Evolutionary conservation across 331 rosid species (phyloP).

Genomic region (Telfairia occidentalis): DNA sequence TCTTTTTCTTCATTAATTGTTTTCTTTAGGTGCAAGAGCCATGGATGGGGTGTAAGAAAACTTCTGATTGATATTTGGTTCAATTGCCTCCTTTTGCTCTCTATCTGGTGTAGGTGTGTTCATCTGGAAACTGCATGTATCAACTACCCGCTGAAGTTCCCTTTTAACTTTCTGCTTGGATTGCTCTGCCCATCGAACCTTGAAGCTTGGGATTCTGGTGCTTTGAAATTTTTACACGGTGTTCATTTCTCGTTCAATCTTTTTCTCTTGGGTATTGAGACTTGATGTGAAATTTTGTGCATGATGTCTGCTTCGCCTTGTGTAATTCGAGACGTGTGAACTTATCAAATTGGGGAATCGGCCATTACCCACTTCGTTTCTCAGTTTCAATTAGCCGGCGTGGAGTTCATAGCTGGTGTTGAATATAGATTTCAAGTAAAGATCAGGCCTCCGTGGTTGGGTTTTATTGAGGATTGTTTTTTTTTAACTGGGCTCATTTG

Average conservation of each 20-base stretch:
- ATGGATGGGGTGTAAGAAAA: not conserved
- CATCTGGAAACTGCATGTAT: not conserved
- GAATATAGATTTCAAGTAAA: slow-evolving; percentile 27
- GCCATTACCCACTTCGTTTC: not conserved
- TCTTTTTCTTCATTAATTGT: not conserved
- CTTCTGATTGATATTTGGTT: not conserved
- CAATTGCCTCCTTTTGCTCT: not conserved
- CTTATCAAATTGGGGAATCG: slow-evolving; percentile 11
- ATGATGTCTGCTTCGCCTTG: not conserved
- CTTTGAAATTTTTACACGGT: not conserved
- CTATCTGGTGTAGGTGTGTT: slow-evolving; percentile 2
- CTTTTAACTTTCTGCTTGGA: not conserved
- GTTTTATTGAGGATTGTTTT: slow-evolving; percentile 8
- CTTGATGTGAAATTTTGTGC: not conserved
- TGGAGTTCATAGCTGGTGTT: slow-evolving; percentile 21
- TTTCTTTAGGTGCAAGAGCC: not conserved
- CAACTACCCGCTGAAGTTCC: not conserved
- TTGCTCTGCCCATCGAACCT: slow-evolving; percentile 5
- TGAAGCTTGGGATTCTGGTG: not conserved
- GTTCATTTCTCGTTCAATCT: not conserved
- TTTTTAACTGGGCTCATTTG: slow-evolving; percentile 3
- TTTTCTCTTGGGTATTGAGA: not conserved
- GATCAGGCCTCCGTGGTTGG: slow-evolving; percentile 18
- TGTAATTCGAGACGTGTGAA: not conserved
- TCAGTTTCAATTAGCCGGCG: slow-evolving; percentile 23